phyloP scores from a whole-genome alignment of 768 basidiomycete genomes.

The Boletellus ananas region DNA sequence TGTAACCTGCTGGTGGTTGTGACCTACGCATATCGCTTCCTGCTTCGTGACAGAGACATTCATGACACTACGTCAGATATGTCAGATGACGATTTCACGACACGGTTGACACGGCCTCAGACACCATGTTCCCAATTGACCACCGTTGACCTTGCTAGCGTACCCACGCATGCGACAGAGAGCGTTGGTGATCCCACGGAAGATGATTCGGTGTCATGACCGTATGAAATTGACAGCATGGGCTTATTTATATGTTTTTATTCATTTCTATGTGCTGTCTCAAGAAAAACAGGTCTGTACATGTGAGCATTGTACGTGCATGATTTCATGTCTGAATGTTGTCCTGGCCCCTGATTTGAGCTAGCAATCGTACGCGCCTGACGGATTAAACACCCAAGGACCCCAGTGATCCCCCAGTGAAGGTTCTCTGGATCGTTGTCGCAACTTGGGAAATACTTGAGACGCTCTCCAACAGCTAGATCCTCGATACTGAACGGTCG shows the following conservation, averaged over 20 bases:
- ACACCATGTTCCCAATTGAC: constrained; percentile 1
- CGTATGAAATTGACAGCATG: background rate
- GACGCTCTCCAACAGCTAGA: no score
- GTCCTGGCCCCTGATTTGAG: no score
- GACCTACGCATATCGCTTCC: constrained; percentile 15
- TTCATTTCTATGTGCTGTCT: background rate
- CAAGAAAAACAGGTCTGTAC: no score
- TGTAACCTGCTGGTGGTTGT: constrained; percentile 25
- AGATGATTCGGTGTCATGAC: background rate
- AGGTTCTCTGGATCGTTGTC: no score
- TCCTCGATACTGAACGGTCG: no score
- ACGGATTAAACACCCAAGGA: no score
- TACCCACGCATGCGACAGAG: background rate
- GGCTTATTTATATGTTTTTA: background rate
- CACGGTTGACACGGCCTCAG: background rate
- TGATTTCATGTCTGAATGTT: no score
- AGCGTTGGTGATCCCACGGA: background rate
- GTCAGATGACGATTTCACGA: constrained; percentile 18
- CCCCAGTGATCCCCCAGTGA: no score
- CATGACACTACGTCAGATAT: background rate
- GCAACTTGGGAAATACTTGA: no score
- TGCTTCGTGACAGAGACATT: background rate
- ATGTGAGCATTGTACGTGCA: no score
- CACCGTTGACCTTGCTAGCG: constrained; percentile 5
- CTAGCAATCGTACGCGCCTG: no score